Percentiles rank a stretch among this genome's conserved stretches.
phyloP scores from a whole-genome alignment of 768 basidiomycete species.

The Lactifluus piperatus region DNA sequence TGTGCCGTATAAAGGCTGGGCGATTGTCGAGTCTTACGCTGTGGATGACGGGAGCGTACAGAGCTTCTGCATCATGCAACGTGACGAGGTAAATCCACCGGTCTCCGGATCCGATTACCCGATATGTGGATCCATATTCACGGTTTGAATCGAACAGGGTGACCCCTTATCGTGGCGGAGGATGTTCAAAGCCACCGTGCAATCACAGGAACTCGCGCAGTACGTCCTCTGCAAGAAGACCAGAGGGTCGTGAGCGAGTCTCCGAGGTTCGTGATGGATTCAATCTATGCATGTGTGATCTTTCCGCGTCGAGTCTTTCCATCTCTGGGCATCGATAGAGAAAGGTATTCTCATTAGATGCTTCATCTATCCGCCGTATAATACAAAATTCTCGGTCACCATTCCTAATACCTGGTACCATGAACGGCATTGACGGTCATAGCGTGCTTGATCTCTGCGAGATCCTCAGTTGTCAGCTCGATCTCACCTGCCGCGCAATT shows the following conservation, averaged over 20 bases:
- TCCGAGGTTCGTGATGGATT: not conserved
- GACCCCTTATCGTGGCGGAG: conserved; percentile 73
- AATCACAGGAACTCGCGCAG: conserved; percentile 43
- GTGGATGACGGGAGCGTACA: conserved; percentile 37
- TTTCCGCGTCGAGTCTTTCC: not conserved
- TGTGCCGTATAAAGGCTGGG: conserved; percentile 63
- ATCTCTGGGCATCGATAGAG: not conserved
- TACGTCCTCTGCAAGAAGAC: conserved; percentile 37
- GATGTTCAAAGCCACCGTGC: conserved; percentile 60
- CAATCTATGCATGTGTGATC: not conserved
- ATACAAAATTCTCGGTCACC: not conserved
- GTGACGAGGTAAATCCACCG: conserved; percentile 60
- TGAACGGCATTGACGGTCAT: conserved; percentile 21
- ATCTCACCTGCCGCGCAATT: conserved; percentile 35
- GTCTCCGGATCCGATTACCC: not conserved
- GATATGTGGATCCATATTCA: not conserved
- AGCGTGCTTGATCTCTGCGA: conserved; percentile 32
- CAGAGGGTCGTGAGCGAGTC: not conserved
- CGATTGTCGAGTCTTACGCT: conserved; percentile 56
- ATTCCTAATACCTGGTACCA: conserved; percentile 12
- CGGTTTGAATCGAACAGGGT: conserved; percentile 36
- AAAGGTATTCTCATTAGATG: not conserved
- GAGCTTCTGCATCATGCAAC: conserved; percentile 61
- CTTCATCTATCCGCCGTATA: not conserved
- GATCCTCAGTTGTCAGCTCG: conserved; percentile 29